A percentile compares a stretch with the other conserved stretches of the same genome.
These are phyloP conservation scores for Blepharisma undulans DNA, from an alignment of 169 alveolate species.

Conservation along the genomic window DNA sequence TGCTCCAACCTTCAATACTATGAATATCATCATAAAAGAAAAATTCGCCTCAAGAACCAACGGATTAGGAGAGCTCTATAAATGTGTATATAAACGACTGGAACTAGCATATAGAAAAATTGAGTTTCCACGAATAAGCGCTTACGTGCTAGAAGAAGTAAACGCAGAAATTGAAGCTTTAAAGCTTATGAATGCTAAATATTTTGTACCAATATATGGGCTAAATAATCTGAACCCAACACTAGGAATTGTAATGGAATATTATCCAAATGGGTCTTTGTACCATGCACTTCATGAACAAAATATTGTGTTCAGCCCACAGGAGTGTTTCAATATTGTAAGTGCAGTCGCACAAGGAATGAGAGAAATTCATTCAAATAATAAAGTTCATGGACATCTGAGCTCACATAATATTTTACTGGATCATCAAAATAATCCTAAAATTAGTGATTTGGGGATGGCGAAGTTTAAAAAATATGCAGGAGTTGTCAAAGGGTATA, in stretches of 20 bases:
- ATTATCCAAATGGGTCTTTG: slow-evolving; percentile 11
- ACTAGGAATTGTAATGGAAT: slow-evolving; percentile 19
- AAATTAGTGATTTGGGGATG: slow-evolving; percentile 7
- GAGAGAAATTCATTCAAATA: not conserved
- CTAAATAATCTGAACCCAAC: not conserved
- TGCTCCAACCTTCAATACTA: not conserved
- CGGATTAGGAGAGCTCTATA: slow-evolving; percentile 13
- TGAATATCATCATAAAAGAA: not conserved
- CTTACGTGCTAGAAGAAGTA: slow-evolving; percentile 17
- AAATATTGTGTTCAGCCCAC: not conserved
- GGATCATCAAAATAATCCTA: not conserved
- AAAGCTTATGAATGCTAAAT: not conserved
- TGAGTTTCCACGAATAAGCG: not conserved
- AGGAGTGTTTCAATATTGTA: not conserved
- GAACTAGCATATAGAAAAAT: not conserved
- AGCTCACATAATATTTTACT: slow-evolving; percentile 32
- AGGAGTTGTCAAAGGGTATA: not conserved
- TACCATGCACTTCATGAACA: not conserved
- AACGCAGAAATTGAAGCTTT: not conserved
- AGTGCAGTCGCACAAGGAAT: not conserved
- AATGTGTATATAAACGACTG: not conserved
- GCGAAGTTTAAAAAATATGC: slow-evolving; percentile 12
- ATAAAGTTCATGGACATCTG: slow-evolving; percentile 36
- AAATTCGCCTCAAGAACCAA: not conserved
- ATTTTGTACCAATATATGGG: not conserved